A percentile compares a stretch with the other conserved stretches of the same genome.
These are phyloP conservation scores for Euphorbia schlechtendalii DNA, from an alignment of 441 rosid genomes.

Conservation along the genomic window DNA sequence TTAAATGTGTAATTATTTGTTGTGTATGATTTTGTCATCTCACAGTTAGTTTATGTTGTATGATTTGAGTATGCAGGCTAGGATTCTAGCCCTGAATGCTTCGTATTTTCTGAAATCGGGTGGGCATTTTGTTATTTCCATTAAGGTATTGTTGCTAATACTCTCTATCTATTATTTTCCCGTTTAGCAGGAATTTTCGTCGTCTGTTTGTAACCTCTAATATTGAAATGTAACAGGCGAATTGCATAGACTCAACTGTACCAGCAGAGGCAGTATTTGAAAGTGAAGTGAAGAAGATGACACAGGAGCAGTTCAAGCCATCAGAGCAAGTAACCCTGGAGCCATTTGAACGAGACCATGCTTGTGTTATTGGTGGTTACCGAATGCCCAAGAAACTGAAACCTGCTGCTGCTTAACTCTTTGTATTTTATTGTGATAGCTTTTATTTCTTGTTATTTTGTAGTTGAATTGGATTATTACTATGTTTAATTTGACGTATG, in stretches of 20 bases:
- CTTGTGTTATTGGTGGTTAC: conserved; percentile 84
- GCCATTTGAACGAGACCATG: conserved; percentile 94
- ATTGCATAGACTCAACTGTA: conserved; percentile 82
- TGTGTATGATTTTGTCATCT: neutral
- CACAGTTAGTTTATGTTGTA: neutral
- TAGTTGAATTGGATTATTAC: too few species aligned
- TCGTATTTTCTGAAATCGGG: conserved; percentile 77
- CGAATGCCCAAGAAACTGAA: conserved; percentile 78
- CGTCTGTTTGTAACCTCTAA: neutral
- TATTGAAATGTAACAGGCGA: conserved; percentile 36
- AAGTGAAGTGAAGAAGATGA: conserved; percentile 80
- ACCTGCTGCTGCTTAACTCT: conserved; percentile 16
- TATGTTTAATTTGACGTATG: too few species aligned
- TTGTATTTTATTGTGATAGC: too few species aligned
- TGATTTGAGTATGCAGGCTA: conserved; percentile 50
- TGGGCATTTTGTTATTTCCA: conserved; percentile 95
- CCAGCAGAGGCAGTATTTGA: conserved; percentile 75
- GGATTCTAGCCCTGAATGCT: conserved; percentile 82
- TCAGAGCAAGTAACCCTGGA: conserved; percentile 87
- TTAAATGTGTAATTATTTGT: neutral
- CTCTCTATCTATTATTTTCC: neutral
- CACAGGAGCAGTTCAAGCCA: conserved; percentile 77
- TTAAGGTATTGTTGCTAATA: conserved; percentile 44
- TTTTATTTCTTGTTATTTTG: too few species aligned
- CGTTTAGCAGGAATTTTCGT: neutral